These are phyloP conservation scores for Blepharisma stoltei DNA, from an alignment of 73 alveolate genomes.

Conservation along the genomic window DNA sequence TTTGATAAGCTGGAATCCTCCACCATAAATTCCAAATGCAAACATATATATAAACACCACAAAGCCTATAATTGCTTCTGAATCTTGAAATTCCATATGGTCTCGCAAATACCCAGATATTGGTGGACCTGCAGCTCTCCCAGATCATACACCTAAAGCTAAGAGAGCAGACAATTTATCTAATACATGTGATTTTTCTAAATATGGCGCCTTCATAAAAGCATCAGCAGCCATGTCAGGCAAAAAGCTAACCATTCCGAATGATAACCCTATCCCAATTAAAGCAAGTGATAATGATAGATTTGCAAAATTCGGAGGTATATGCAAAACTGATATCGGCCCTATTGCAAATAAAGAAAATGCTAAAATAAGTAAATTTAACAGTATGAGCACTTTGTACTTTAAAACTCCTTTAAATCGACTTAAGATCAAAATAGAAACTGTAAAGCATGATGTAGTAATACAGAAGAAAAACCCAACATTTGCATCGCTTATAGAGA, in stretches of 20 bases:
- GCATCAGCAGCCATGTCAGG: not conserved
- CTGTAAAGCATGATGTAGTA: not conserved
- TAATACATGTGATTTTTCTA: not conserved
- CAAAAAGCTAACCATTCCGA: not conserved
- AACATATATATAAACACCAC: not conserved
- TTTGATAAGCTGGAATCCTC: not conserved
- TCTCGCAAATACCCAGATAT: not conserved
- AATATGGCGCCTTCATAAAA: not conserved
- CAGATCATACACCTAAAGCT: not conserved
- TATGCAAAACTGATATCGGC: not conserved
- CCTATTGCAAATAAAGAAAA: conserved; percentile 20
- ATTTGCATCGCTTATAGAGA: too few relatives aligned
- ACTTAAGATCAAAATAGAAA: not conserved
- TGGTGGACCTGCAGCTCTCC: conserved; percentile 3
- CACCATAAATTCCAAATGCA: not conserved
- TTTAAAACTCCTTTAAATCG: not conserved
- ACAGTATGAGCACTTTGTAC: not conserved
- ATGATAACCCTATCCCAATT: not conserved
- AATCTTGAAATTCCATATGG: not conserved
- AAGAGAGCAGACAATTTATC: not conserved
- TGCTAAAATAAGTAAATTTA: conserved; percentile 3
- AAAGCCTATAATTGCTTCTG: not conserved
- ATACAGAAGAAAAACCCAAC: not conserved
- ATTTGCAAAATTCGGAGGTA: not conserved
- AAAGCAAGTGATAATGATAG: not conserved